Evolutionary conservation across 2,329 filamentous ascomycete species (phyloP).

Genomic region (Laburnicola sp.): DNA sequence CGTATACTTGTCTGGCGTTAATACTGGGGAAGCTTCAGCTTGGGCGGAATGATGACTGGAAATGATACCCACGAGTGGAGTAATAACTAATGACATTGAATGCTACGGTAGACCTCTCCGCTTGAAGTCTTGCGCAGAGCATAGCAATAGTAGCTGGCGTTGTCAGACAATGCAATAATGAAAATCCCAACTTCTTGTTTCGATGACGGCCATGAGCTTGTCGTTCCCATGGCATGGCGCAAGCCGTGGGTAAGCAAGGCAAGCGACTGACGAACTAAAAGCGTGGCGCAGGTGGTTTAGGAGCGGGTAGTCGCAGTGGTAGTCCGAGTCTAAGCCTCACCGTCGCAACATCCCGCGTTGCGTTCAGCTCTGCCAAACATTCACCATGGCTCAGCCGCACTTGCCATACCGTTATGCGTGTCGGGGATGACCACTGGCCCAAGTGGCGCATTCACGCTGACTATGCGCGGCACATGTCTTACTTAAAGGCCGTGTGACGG

Average conservation of each 20-base stretch:
- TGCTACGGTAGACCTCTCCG: no score
- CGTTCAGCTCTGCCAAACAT: constrained; percentile 5
- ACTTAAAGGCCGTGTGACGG: constrained; percentile 24
- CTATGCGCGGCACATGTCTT: constrained; percentile 11
- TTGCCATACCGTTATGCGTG: constrained; percentile 7
- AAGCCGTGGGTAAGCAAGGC: no score
- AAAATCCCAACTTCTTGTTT: no score
- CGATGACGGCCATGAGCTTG: neutral
- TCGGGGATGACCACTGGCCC: constrained; percentile 11
- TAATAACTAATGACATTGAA: no score
- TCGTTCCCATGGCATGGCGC: no score
- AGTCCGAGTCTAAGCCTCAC: neutral
- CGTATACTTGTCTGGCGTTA: no score
- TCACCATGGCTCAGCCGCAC: constrained; percentile 19
- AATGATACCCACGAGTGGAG: no score
- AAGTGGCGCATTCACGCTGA: constrained; percentile 15
- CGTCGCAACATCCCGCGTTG: neutral
- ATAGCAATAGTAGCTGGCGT: neutral
- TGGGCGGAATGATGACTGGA: no score
- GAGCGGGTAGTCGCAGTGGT: neutral
- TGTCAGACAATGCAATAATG: neutral
- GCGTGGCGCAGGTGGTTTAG: constrained; percentile 13
- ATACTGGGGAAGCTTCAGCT: no score
- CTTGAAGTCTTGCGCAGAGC: neutral
- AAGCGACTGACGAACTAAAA: neutral